These are phyloP conservation scores for Podospora anserina DNA, from an alignment of 495 filamentous ascomycete genomes.

Conservation along the genomic window DNA sequence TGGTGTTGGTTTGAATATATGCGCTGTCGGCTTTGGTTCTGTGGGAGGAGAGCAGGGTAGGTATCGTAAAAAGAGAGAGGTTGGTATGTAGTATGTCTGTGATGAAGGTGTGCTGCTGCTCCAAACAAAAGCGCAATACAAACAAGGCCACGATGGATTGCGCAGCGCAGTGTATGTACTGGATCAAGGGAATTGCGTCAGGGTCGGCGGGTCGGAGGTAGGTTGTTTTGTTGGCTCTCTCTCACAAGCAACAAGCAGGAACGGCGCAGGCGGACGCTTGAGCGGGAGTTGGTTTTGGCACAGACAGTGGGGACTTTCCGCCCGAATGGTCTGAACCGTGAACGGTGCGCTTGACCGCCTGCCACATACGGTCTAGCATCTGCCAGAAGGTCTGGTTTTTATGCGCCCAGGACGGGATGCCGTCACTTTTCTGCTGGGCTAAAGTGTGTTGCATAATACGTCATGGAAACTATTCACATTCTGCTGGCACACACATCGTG, in stretches of 20 bases:
- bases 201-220: too few species aligned
- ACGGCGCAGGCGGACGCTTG: neutral
- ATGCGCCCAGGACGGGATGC: conserved; percentile 10
- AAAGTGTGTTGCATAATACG: conserved; percentile 11
- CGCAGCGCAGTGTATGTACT: neutral
- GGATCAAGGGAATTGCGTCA: neutral
- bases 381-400: neutral
- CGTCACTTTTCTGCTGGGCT: conserved; percentile 13
- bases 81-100: neutral
- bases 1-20: neutral
- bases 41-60: too few species aligned
- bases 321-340: neutral
- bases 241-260: neutral
- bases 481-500: too few species aligned
- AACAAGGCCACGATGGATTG: neutral
- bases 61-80: neutral
- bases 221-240: neutral
- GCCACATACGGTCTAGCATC: neutral
- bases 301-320: conserved; percentile 11
- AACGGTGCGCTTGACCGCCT: neutral
- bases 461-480: conserved; percentile 10
- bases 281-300: conserved; percentile 20
- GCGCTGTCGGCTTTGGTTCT: neutral
- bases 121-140: neutral
- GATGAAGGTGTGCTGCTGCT: neutral